These are phyloP conservation scores for Triglochin maritima DNA, from an alignment of 106 monocot genomes.

Conservation along the genomic window DNA sequence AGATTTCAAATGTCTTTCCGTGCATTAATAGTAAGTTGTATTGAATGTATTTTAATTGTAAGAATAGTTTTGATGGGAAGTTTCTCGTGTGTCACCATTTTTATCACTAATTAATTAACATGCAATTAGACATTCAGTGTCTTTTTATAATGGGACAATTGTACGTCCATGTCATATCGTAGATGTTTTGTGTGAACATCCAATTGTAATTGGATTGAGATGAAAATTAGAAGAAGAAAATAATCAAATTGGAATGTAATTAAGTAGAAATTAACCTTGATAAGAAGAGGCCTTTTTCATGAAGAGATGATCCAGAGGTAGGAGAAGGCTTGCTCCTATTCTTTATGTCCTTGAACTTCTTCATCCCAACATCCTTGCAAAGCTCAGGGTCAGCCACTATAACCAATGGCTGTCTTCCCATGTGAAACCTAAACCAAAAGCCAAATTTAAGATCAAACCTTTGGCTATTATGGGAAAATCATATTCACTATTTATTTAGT, in stretches of 20 bases:
- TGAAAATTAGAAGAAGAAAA: neutral
- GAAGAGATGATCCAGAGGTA: slow-evolving; percentile 22
- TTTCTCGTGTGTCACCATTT: neutral
- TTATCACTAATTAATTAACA: neutral
- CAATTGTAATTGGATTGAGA: neutral
- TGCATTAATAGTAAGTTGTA: too few species aligned
- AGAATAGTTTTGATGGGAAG: too few species aligned
- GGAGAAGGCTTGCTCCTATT: slow-evolving; percentile 23
- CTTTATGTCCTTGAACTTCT: slow-evolving; percentile 24
- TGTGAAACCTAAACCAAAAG: slow-evolving; percentile 16
- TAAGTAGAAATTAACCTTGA: slow-evolving; percentile 10
- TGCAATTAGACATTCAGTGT: too few species aligned
- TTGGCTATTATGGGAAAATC: neutral
- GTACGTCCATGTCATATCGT: too few species aligned
- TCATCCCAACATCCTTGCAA: slow-evolving; percentile 24
- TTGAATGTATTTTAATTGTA: too few species aligned
- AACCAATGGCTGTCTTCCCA: slow-evolving; percentile 29
- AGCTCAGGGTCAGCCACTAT: slow-evolving; percentile 28
- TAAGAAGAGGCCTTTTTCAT: slow-evolving; percentile 26
- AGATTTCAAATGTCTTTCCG: neutral
- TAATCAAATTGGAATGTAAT: neutral
- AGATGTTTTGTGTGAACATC: too few species aligned
- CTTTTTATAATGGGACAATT: too few species aligned
- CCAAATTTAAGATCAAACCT: neutral
- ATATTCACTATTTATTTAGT: neutral